phyloP scores from a whole-genome alignment of 257 asterid species.

The Linderniella brevidens region DNA sequence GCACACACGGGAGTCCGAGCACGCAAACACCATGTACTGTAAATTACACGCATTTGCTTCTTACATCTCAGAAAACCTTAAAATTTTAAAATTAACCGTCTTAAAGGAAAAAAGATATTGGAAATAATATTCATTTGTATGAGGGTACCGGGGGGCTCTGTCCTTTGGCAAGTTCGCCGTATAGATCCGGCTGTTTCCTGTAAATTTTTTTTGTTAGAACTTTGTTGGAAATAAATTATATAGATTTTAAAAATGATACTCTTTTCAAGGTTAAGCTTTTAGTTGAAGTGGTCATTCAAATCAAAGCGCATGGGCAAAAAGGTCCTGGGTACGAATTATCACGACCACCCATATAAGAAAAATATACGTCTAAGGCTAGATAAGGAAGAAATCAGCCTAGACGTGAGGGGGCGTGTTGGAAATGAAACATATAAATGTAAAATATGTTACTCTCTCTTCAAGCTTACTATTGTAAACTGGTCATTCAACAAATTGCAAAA shows the following conservation, averaged over 20 bases:
- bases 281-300: too few relatives aligned
- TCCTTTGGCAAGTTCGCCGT: conserved; percentile 65
- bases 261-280: too few relatives aligned
- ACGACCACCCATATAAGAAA: too few relatives aligned
- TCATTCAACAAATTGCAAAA: neutral
- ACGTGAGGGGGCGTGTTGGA: too few relatives aligned
- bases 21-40: conserved; percentile 83
- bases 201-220: conserved; percentile 1
- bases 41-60: neutral
- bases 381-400: too few relatives aligned
- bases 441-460: neutral
- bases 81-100: neutral
- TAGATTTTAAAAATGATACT: neutral
- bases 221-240: neutral
- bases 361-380: too few relatives aligned
- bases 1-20: conserved; percentile 91
- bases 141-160: conserved; percentile 69
- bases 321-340: too few relatives aligned
- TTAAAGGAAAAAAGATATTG: neutral
- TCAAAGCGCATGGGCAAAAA: too few relatives aligned
- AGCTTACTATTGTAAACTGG: neutral
- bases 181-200: conserved; percentile 62
- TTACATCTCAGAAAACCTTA: neutral
- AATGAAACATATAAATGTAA: too few relatives aligned
- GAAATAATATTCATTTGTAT: neutral